Base-by-base conservation (phyloP, 1,139 yeast species). In the Wickerhamiella pararugosa region DNA sequence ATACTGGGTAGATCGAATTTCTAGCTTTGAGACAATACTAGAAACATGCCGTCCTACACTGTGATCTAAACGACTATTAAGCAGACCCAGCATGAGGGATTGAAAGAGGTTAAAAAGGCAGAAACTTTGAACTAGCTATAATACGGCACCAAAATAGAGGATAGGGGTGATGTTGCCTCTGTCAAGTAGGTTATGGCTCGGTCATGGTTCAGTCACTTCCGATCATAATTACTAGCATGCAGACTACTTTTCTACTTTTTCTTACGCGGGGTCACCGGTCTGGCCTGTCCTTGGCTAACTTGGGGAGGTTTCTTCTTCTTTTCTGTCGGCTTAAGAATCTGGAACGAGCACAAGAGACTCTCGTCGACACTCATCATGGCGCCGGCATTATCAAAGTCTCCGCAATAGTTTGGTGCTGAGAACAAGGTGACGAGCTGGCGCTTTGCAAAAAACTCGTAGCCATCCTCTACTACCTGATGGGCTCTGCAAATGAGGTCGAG, bases 291-390 rank as follows among this genome's bases (percentile, higher is more conserved):
- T 52, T 62, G 66, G 53, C 66, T 66, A 39, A 73, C 67, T 50
- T 69, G 70, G 53, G 74, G 72, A 51, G 75, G 77, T 64, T 81
- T 79, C 52, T 81, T 80, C 62, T 79, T 79, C 73, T 90, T 90
- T 62, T 90, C 97, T 39, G 97, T 96, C 32, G 97, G 98, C 65
- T 90, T 90, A 62, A 90, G 75, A 57, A 90, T 87, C 66, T 90
- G 97, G 80, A 90, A 90, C 11, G 96, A 86, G 69, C 98, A 90
- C 56, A 90, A 72, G 58, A 90, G 73, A 60, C 90, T 79, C 63
- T 87, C 96, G 62, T 90, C 97, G 44, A 90, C 97, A 56, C 93
- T 79, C 98, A 90, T 90, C 94, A 90, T 87, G 32, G 97, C 97
- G 55, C 97, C 98, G 7, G 96, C 96, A 61, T 90, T 90, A 63